Percentiles rank a stretch among this genome's conserved stretches.
These are phyloP conservation scores for Penicillium arizonense DNA, from an alignment of 495 filamentous ascomycete species.

Conservation along the genomic window DNA sequence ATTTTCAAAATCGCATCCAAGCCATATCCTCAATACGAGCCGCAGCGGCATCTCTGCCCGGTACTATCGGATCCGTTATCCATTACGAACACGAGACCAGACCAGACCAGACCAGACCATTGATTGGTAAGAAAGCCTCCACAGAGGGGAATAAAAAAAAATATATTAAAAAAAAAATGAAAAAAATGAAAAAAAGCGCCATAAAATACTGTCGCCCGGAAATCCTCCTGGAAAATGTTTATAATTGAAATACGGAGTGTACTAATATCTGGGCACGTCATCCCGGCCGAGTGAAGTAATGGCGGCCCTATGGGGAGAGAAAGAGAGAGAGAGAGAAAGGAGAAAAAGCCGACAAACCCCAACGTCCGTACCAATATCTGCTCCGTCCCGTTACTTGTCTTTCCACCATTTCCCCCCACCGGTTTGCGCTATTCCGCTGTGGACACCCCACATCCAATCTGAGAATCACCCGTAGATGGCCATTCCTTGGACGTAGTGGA, in stretches of 20 bases:
- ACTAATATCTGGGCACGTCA: too few relatives aligned
- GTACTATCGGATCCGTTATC: background rate
- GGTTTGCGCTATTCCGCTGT: slow-evolving; percentile 26
- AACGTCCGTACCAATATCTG: slow-evolving; percentile 13
- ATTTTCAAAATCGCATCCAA: too few relatives aligned
- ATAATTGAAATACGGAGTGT: too few relatives aligned
- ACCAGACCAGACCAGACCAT: background rate
- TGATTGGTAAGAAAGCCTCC: background rate
- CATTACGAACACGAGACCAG: background rate
- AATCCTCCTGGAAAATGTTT: too few relatives aligned
- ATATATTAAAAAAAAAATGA: background rate
- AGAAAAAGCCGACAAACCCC: slow-evolving; percentile 7
- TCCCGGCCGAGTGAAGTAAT: background rate
- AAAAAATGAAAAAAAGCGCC: background rate
- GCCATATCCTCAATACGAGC: too few relatives aligned
- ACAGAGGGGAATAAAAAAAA: background rate
- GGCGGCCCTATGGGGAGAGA: background rate
- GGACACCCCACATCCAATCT: slow-evolving; percentile 26
- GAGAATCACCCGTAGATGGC: background rate
- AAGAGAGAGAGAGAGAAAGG: background rate
- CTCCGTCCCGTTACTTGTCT: slow-evolving; percentile 6
- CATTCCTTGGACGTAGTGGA: slow-evolving; percentile 13
- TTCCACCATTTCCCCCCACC: slow-evolving; percentile 15
- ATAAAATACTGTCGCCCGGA: too few relatives aligned
- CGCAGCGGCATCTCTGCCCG: too few relatives aligned